These are phyloP conservation scores for Boletus rex-veris DNA, from an alignment of 768 basidiomycete species.

Conservation along the genomic window DNA sequence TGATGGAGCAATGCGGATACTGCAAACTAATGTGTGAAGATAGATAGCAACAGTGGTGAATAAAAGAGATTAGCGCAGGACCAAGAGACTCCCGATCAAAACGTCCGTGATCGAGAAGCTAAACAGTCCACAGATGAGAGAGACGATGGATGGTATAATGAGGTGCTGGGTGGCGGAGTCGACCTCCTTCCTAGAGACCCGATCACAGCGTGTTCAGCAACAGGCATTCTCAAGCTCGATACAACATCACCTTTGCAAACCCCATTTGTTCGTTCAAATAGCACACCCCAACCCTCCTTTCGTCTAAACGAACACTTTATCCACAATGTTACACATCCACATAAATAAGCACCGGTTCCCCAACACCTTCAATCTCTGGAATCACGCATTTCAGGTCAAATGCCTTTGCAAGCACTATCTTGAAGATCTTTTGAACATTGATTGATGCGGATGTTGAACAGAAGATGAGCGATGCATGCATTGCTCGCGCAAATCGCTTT, in stretches of 20 bases:
- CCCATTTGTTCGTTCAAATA: constrained; percentile 8
- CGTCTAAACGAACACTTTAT: constrained; percentile 22
- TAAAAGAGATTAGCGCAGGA: constrained; percentile 14
- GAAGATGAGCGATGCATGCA: constrained; percentile 99
- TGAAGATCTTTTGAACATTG: constrained; percentile 99
- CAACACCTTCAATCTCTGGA: constrained; percentile 95
- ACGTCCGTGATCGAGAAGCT: constrained; percentile 12
- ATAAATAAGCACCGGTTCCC: constrained; percentile 93
- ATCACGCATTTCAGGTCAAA: constrained; percentile 99
- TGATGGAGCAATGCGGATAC: constrained; percentile 23
- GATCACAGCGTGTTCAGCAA: constrained; percentile 19
- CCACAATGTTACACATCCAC: constrained; percentile 54
- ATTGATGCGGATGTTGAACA: constrained; percentile 98
- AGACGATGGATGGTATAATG: constrained; percentile 19
- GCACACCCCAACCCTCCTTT: constrained; percentile 15
- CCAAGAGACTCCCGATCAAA: constrained; percentile 20
- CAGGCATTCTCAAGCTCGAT: constrained; percentile 16
- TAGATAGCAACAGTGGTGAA: constrained; percentile 25
- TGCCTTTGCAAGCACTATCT: constrained; percentile 94
- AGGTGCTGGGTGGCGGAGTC: constrained; percentile 12
- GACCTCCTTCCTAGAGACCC: constrained; percentile 18
- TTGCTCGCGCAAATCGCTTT: constrained; percentile 96
- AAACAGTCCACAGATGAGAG: constrained; percentile 16
- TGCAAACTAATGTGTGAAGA: constrained; percentile 23
- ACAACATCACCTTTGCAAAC: constrained; percentile 30